Evolutionary conservation across 441 rosid species (phyloP), one percentile per base, ranked within the genome.

Genomic region (Mallotus repandus): DNA sequence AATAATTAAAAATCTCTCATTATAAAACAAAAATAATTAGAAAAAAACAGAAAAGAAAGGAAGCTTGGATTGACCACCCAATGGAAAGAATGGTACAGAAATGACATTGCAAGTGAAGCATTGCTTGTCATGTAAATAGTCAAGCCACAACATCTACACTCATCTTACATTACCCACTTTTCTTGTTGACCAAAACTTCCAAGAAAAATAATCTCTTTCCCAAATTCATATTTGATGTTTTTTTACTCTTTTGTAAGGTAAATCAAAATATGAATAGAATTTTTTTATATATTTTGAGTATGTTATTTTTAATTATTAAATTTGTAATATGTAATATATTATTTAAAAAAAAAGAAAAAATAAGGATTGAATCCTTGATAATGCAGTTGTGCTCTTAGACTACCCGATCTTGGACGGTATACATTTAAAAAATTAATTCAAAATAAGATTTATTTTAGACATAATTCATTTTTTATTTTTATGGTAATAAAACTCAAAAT

Each of bases 241-340:
- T 68, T 68, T 61, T 55, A 59, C 38, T 5, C 66, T 72, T 79
- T 71, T 66, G 4, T 69, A 70, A 54, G 7, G 7, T 49, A 67
- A 63, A 45, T 48, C 7, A 41, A 35, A 12, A 38, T 0, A 43
- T 11, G 4, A 15, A 52, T 2, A 29, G 2, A 29, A 29, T 1
- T 1, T 29, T 1, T 29, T 1, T 29, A 29, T 29, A 29, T 29
- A 29, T 29, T 1, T 29, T 2, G 32, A 29, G 32, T 29, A 29
- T 29, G 2, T 29, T 29, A 29, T 29, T 1, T 29, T 29, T 29
- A 29, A 29, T 29, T 29, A 29, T 29, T 29, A 2, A 29, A 1
- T 29, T 29, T 29, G 3, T 29, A 29, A 29, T 29, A 29, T 29
- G 3, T 2, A 29, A 29, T 29, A 1, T 29, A 29, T 29, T 29